phyloP scores from a whole-genome alignment of 2,329 filamentous ascomycete genomes.

The Beauveria bassiana region DNA sequence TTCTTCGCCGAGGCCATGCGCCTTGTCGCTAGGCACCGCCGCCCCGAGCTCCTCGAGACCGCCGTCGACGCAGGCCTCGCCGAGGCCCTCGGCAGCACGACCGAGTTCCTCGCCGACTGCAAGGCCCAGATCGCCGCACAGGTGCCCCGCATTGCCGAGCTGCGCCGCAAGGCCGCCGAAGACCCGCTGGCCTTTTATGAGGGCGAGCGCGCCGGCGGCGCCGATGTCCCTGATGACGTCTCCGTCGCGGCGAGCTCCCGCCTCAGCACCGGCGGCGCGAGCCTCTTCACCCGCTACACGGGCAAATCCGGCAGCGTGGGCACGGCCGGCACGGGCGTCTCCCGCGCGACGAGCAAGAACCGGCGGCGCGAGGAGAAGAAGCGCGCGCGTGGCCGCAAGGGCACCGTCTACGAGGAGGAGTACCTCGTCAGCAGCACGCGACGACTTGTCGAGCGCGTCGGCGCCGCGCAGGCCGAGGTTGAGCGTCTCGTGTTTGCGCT shows the following conservation, averaged over 20 bases:
- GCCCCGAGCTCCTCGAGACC: slow-evolving; percentile 53
- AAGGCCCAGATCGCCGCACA: slow-evolving; percentile 77
- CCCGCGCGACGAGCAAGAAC: slow-evolving; percentile 79
- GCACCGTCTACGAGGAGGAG: slow-evolving; percentile 95
- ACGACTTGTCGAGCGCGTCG: slow-evolving; percentile 75
- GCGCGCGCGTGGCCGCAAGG: slow-evolving; percentile 87
- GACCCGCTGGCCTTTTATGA: slow-evolving; percentile 89
- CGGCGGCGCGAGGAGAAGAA: slow-evolving; percentile 88
- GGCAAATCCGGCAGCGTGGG: slow-evolving; percentile 56
- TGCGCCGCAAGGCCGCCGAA: slow-evolving; percentile 70
- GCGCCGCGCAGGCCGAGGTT: slow-evolving; percentile 63
- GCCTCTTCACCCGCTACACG: slow-evolving; percentile 88
- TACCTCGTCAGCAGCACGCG: slow-evolving; percentile 86
- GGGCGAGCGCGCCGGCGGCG: slow-evolving; percentile 56
- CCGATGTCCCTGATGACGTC: slow-evolving; percentile 82
- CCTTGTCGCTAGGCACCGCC: slow-evolving; percentile 54
- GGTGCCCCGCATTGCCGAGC: slow-evolving; percentile 74
- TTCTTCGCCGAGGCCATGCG: slow-evolving; percentile 86
- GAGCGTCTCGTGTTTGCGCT: slow-evolving; percentile 68
- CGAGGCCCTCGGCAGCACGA: slow-evolving; percentile 73
- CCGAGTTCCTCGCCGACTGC: slow-evolving; percentile 90
- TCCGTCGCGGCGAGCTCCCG: slow-evolving; percentile 79
- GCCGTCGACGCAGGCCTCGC: slow-evolving; percentile 72
- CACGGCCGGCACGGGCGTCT: slow-evolving; percentile 65
- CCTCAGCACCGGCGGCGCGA: slow-evolving; percentile 70